Conservation (phyloP, 1,284 basidiomycete species). For the Pyrrhoderma lamaoense region DNA sequence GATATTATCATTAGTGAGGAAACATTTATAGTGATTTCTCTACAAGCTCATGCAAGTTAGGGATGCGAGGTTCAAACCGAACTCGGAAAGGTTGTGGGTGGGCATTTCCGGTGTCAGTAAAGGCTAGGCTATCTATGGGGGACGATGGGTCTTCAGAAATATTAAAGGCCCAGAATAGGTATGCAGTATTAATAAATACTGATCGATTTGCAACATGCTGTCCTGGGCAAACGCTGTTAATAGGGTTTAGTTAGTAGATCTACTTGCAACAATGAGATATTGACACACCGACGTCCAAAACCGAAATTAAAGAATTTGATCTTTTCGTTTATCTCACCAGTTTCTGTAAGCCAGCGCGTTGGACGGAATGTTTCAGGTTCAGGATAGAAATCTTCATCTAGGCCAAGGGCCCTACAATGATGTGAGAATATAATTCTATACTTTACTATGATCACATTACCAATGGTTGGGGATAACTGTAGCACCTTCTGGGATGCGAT, state of each 20-base stretch:
- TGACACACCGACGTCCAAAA: conserved; percentile 47
- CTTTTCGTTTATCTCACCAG: conserved; percentile 43
- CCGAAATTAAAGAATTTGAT: conserved; percentile 48
- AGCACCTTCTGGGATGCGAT: conserved; percentile 51
- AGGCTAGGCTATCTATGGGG: conserved; percentile 50
- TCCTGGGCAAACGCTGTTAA: conserved; percentile 43
- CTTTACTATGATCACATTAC: conserved; percentile 25
- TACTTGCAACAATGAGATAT: conserved; percentile 5
- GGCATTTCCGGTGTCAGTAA: conserved; percentile 49
- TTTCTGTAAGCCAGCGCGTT: conserved; percentile 45
- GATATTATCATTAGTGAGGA: too few relatives aligned
- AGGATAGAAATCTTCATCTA: conserved; percentile 48
- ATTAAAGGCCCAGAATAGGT: conserved; percentile 54
- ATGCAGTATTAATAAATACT: conserved; percentile 49
- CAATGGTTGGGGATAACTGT: conserved; percentile 57
- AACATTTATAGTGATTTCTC: too few relatives aligned
- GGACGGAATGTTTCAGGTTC: conserved; percentile 55
- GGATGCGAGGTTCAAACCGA: conserved; percentile 37
- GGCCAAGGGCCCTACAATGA: not conserved
- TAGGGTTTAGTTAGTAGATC: not conserved
- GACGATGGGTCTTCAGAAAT: conserved; percentile 38
- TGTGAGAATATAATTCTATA: not conserved
- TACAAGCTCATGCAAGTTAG: conserved; percentile 11
- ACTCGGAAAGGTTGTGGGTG: conserved; percentile 51
- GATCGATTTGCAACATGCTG: conserved; percentile 49